These are phyloP conservation scores for Colletotrichum cuscutae DNA, from an alignment of 2,329 filamentous ascomycete genomes.

Conservation along the genomic window DNA sequence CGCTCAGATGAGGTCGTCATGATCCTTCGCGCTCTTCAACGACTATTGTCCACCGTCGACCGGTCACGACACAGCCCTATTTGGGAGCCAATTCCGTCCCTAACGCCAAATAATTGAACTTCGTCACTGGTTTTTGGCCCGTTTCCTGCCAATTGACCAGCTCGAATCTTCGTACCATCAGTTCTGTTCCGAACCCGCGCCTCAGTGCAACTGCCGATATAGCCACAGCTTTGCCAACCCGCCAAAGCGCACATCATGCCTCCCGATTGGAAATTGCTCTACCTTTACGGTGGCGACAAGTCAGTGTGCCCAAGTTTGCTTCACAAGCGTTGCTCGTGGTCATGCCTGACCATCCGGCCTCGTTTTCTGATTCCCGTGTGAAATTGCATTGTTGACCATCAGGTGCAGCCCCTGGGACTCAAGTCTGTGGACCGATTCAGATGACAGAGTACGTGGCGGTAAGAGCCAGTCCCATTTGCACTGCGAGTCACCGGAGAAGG, in stretches of 20 bases:
- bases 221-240: not conserved
- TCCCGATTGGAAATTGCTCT: constrained; percentile 35
- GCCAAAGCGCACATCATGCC: constrained; percentile 10
- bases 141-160: not conserved
- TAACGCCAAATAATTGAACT: not conserved
- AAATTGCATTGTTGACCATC: constrained; percentile 7
- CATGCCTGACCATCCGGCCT: not conserved
- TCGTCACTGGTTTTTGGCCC: not conserved
- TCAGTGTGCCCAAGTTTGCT: constrained; percentile 40
- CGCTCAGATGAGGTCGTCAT: not conserved
- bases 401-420: constrained; percentile 65
- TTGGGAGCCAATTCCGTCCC: not conserved
- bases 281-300: constrained; percentile 54
- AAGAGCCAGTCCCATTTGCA: constrained; percentile 67
- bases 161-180: not conserved
- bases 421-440: constrained; percentile 73
- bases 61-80: constrained; percentile 4
- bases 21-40: constrained; percentile 5
- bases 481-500: constrained; percentile 46
- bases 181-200: not conserved
- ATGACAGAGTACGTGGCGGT: constrained; percentile 83
- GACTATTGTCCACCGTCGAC: not conserved
- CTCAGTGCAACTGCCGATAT: not conserved
- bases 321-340: not conserved
- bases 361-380: not conserved